A percentile compares a stretch with the other conserved stretches of the same genome.
phyloP scores from a whole-genome alignment of 1,284 basidiomycete genomes.

The Cutaneotrichosporon dermatis region DNA sequence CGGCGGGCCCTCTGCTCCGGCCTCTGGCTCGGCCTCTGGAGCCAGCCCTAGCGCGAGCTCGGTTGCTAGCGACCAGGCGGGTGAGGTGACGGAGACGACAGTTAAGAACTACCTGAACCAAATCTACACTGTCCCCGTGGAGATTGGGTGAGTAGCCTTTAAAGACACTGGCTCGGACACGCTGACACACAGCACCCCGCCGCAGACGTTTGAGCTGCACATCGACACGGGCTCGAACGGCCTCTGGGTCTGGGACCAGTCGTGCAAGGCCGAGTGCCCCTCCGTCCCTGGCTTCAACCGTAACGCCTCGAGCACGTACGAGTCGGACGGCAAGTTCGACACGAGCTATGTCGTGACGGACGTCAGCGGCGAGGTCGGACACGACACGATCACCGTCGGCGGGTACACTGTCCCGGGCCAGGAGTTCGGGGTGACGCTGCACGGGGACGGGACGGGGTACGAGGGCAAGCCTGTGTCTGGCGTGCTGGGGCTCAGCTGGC shows the following conservation, averaged over 20 bases:
- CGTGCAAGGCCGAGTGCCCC: constrained; percentile 7
- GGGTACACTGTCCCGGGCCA: constrained; percentile 70
- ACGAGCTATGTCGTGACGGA: constrained; percentile 12
- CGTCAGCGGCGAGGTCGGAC: constrained; percentile 58
- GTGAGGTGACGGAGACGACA: background rate
- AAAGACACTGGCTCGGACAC: background rate
- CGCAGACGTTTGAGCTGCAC: constrained; percentile 55
- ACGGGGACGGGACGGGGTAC: constrained; percentile 40
- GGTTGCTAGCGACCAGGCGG: too few species aligned
- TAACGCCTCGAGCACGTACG: constrained; percentile 11
- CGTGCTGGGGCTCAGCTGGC: constrained; percentile 53
- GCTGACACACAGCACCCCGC: constrained; percentile 36
- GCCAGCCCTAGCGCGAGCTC: too few species aligned
- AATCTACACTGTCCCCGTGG: background rate
- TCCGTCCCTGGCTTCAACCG: constrained; percentile 12
- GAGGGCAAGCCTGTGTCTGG: constrained; percentile 48
- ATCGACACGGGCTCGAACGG: constrained; percentile 59
- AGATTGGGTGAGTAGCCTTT: background rate
- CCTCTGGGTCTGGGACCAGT: constrained; percentile 45
- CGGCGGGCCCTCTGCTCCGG: too few species aligned
- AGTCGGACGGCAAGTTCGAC: constrained; percentile 28
- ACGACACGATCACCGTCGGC: constrained; percentile 72
- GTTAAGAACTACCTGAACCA: background rate
- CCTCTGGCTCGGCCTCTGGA: too few species aligned
- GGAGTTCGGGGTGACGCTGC: constrained; percentile 54